A percentile compares a stretch with the other conserved stretches of the same genome.
Evolutionary conservation across 331 rosid genomes (phyloP).

Genomic region (Spiraea crenata): DNA sequence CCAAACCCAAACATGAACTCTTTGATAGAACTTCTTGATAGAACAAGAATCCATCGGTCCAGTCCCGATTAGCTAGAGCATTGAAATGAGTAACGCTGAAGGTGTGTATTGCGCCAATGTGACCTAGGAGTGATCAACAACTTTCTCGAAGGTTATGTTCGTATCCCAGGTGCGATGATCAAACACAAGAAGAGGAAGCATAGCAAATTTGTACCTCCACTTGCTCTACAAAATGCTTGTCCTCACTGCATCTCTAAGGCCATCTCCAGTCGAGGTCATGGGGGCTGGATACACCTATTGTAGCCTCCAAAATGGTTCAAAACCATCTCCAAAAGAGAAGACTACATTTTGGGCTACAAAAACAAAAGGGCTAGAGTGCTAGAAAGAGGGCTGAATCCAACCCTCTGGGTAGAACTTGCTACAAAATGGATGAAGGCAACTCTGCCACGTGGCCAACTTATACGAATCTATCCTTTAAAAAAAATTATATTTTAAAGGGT

Average conservation of each 20-base stretch:
- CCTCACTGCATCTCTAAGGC: slow-evolving; percentile 45
- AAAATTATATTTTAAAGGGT: too few species aligned
- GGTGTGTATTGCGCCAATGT: slow-evolving; percentile 38
- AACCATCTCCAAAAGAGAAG: too few species aligned
- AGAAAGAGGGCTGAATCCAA: too few species aligned
- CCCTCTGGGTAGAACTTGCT: too few species aligned
- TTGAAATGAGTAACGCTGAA: slow-evolving; percentile 42
- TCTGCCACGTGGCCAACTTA: too few species aligned
- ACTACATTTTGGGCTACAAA: too few species aligned
- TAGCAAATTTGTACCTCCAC: slow-evolving; percentile 62
- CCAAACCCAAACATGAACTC: slow-evolving; percentile 45
- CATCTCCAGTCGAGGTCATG: too few species aligned
- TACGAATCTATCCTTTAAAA: too few species aligned
- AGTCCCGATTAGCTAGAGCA: slow-evolving; percentile 37
- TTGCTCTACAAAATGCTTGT: slow-evolving; percentile 52
- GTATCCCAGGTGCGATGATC: slow-evolving; percentile 27
- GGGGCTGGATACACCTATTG: too few species aligned
- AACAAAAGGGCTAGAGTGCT: too few species aligned
- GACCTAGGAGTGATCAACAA: slow-evolving; percentile 25
- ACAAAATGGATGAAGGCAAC: too few species aligned
- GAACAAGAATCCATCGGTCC: slow-evolving; percentile 48
- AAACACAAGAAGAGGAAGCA: slow-evolving; percentile 44
- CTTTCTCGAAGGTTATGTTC: slow-evolving; percentile 33
- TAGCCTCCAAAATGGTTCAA: too few species aligned
- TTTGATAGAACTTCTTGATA: slow-evolving; percentile 39